Percentiles rank a stretch among this genome's conserved stretches.
phyloP scores from a whole-genome alignment of 371 early-diverging fungal genomes.

The Rhizopus arrhizus region DNA sequence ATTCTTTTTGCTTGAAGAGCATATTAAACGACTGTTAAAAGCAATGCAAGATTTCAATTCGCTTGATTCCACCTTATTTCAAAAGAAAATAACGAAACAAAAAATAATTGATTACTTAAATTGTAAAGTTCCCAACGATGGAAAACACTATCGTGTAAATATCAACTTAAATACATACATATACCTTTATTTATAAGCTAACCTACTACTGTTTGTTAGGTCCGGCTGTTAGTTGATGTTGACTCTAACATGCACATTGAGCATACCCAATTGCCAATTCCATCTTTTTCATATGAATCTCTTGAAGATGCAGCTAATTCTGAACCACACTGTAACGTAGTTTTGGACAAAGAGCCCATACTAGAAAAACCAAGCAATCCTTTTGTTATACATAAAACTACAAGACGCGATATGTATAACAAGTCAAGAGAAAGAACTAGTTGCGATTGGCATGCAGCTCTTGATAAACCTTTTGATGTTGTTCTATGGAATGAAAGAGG shows the following conservation, averaged over 20 bases:
- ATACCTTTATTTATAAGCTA: background rate
- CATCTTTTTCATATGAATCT: conserved; percentile 4
- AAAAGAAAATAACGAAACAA: conserved; percentile 33
- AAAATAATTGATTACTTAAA: conserved; percentile 33
- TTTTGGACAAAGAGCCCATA: conserved; percentile 43
- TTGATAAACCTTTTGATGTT: conserved; percentile 55
- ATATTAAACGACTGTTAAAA: conserved; percentile 4
- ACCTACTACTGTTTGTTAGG: conserved; percentile 24
- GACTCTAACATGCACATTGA: conserved; percentile 43
- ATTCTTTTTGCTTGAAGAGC: conserved; percentile 17
- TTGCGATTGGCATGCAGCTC: conserved; percentile 32
- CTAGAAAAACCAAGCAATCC: conserved; percentile 32
- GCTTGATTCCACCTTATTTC: conserved; percentile 23
- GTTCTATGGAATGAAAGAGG: conserved; percentile 52
- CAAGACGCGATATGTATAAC: conserved; percentile 56
- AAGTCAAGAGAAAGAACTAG: conserved; percentile 45
- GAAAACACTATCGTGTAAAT: conserved; percentile 41
- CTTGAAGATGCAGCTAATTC: conserved; percentile 21
- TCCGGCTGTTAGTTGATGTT: conserved; percentile 50
- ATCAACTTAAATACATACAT: background rate
- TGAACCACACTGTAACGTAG: conserved; percentile 21
- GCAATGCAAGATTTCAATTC: conserved; percentile 15
- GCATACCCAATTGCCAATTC: conserved; percentile 34
- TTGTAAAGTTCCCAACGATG: conserved; percentile 29
- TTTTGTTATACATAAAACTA: conserved; percentile 61